phyloP scores from a whole-genome alignment of 345 rosid genomes.

The Camelina hispida region DNA sequence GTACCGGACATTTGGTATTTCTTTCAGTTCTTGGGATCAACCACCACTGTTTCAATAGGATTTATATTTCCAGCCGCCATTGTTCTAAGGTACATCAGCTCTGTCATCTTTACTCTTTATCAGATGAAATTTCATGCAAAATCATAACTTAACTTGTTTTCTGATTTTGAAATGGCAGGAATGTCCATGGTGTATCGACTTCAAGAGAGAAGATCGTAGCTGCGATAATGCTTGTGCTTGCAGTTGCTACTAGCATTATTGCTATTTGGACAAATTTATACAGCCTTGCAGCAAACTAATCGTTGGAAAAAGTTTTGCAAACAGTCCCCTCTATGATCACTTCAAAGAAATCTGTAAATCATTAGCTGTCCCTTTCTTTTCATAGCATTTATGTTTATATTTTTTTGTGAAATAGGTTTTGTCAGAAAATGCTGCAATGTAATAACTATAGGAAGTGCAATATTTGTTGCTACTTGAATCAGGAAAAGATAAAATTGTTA shows the following conservation, averaged over 20 bases:
- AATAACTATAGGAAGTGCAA: slow-evolving; percentile 24
- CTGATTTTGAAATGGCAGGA: slow-evolving; percentile 38
- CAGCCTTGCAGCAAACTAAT: slow-evolving; percentile 35
- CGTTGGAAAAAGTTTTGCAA: slow-evolving; percentile 20
- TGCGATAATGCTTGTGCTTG: slow-evolving; percentile 46
- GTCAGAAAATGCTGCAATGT: slow-evolving; percentile 1
- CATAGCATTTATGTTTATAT: slow-evolving; percentile 6
- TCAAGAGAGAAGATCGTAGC: slow-evolving; percentile 49
- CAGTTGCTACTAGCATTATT: slow-evolving; percentile 48
- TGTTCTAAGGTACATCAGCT: slow-evolving; percentile 64
- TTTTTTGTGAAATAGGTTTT: slow-evolving; percentile 23
- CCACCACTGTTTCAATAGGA: slow-evolving; percentile 77
- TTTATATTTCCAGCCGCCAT: slow-evolving; percentile 89
- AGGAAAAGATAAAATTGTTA: slow-evolving; percentile 18
- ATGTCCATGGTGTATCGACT: slow-evolving; percentile 54
- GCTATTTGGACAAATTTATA: slow-evolving; percentile 50
- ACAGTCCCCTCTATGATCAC: slow-evolving; percentile 39
- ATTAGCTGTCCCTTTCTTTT: not conserved
- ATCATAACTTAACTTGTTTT: not conserved
- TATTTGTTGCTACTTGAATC: slow-evolving; percentile 20
- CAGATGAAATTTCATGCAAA: not conserved
- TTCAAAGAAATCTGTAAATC: slow-evolving; percentile 39
- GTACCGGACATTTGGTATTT: slow-evolving; percentile 85
- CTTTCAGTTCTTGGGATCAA: slow-evolving; percentile 90
- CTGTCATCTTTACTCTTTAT: not conserved